Evolutionary conservation across 2,329 filamentous ascomycete species (phyloP).

Genomic region (Trichothecium sympodiale): DNA sequence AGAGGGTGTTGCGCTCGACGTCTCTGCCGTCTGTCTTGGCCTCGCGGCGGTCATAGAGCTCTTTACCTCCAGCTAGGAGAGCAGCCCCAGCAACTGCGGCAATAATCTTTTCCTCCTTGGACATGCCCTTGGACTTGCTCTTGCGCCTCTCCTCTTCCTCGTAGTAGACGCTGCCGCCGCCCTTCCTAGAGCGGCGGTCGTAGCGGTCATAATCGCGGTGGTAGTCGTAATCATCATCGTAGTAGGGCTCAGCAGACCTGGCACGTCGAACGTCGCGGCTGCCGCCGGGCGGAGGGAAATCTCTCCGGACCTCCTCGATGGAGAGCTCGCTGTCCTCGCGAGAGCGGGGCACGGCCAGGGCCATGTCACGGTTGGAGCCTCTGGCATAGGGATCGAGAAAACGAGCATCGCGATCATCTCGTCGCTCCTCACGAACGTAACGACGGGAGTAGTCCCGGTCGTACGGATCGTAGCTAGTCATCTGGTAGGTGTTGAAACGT

Average conservation of each 20-base stretch:
- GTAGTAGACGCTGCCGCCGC: slow-evolving; percentile 42
- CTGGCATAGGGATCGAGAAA: slow-evolving; percentile 39
- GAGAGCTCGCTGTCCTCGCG: slow-evolving; percentile 66
- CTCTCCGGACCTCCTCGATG: slow-evolving; percentile 72
- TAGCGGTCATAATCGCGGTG: slow-evolving; percentile 41
- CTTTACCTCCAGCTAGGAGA: slow-evolving; percentile 54
- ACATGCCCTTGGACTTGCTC: slow-evolving; percentile 35
- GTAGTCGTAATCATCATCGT: slow-evolving; percentile 38
- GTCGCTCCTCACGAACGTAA: slow-evolving; percentile 42
- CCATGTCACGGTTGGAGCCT: slow-evolving; percentile 19
- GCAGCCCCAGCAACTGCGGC: slow-evolving; percentile 55
- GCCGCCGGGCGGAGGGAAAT: slow-evolving; percentile 63
- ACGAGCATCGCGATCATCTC: slow-evolving; percentile 39
- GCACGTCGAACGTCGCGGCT: slow-evolving; percentile 43
- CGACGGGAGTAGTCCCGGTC: slow-evolving; percentile 39
- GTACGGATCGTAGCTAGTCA: slow-evolving; percentile 43
- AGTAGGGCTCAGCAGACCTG: slow-evolving; percentile 52
- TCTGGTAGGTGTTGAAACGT: slow-evolving; percentile 7
- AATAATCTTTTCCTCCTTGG: slow-evolving; percentile 55
- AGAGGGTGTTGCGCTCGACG: slow-evolving; percentile 46
- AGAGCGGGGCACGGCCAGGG: slow-evolving; percentile 22
- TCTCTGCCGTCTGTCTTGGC: slow-evolving; percentile 37
- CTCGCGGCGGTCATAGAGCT: slow-evolving; percentile 53
- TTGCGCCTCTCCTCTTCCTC: slow-evolving; percentile 43
- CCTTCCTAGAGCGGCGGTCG: slow-evolving; percentile 34